A percentile compares a stretch with the other conserved stretches of the same genome.
Conservation (phyloP, 164 flowering plant species). For the Vitis vinifera region DNA sequence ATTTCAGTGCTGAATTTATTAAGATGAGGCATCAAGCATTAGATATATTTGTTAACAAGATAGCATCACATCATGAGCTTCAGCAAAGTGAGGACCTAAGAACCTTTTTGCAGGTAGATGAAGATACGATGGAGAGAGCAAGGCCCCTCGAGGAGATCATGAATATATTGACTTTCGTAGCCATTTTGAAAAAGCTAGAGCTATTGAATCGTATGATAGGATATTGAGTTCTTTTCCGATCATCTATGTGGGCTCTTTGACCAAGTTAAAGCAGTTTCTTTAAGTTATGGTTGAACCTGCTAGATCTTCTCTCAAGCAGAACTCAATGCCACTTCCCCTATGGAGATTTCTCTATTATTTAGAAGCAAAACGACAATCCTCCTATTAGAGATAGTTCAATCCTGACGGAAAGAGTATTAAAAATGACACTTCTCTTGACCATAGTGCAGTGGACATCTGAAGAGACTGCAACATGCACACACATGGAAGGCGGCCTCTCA, state of each 20-base stretch:
- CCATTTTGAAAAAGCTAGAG: conserved; percentile 95
- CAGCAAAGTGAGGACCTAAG: conserved; percentile 92
- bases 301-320: conserved; percentile 73
- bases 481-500: no score
- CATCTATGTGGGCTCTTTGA: conserved; percentile 64
- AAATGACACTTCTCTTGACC: conserved; percentile 19
- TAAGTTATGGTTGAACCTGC: conserved; percentile 91
- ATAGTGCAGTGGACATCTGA: conserved; percentile 64
- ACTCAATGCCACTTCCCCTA: conserved; percentile 95
- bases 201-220: conserved; percentile 68
- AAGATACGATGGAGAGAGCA: conserved; percentile 36
- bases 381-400: conserved; percentile 42
- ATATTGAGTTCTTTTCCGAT: conserved; percentile 73
- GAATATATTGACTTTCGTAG: conserved; percentile 90
- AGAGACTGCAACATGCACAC: conserved; percentile 50
- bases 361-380: conserved; percentile 85
- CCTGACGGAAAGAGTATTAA: conserved; percentile 26
- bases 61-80: conserved; percentile 86
- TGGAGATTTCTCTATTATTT: conserved; percentile 90
- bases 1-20: conserved; percentile 96
- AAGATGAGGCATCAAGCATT: conserved; percentile 93
- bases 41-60: conserved; percentile 81
- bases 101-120: conserved; percentile 85
- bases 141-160: conserved; percentile 56
- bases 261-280: conserved; percentile 66